A percentile compares a stretch with the other conserved stretches of the same genome.
Evolutionary conservation across 148 eudicot genomes (phyloP).

Genomic region (Amaranthus cruentus): DNA sequence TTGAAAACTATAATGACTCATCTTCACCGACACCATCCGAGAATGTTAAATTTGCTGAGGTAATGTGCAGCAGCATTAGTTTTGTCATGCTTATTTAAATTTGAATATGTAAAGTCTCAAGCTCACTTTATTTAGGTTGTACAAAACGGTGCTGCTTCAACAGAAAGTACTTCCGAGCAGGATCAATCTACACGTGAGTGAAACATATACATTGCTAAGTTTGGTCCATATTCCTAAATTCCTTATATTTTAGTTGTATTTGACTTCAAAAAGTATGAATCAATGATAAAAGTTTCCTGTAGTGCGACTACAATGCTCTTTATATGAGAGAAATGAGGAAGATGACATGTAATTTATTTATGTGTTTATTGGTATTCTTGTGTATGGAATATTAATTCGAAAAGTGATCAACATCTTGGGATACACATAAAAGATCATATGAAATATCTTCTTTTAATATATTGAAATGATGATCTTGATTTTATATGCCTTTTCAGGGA

Average conservation of each 20-base stretch:
- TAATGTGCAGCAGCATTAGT: constrained; percentile 30
- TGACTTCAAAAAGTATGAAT: background rate
- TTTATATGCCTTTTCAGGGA: constrained; percentile 36
- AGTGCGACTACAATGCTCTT: background rate
- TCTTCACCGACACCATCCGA: constrained; percentile 36
- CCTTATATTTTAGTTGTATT: background rate
- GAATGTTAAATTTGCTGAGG: constrained; percentile 37
- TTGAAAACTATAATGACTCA: constrained; percentile 51
- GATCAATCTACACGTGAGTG: constrained; percentile 24
- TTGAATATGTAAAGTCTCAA: background rate
- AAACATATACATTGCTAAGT: background rate
- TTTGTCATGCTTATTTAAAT: constrained; percentile 10
- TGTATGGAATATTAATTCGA: background rate
- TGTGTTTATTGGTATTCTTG: background rate
- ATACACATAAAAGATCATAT: background rate
- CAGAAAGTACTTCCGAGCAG: constrained; percentile 29
- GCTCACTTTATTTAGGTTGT: constrained; percentile 40
- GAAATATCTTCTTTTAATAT: background rate
- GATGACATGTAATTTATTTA: background rate
- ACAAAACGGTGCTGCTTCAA: constrained; percentile 65
- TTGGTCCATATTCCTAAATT: background rate
- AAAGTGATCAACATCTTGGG: background rate
- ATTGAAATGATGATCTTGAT: constrained; percentile 12
- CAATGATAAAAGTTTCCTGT: background rate
- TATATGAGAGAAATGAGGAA: background rate